Evolutionary conservation across 345 rosid genomes (phyloP), one percentile per base, ranked within the genome.

Genomic region (Aethionema arabicum): DNA sequence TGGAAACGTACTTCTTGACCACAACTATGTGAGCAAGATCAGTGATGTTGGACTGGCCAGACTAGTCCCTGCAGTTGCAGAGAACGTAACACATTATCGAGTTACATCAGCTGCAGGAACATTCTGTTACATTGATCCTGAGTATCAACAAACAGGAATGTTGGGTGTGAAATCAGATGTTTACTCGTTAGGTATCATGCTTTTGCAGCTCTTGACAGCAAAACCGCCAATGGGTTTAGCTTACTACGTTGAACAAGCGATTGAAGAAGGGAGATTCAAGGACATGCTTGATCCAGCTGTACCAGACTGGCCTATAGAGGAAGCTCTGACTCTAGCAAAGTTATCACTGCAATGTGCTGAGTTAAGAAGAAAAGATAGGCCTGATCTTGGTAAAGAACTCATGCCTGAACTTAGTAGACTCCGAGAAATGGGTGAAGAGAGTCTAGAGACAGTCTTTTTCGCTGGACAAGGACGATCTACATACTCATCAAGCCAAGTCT

Each of bases 61-160:
- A 76, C 81, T 92, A 14, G 95, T 92, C 50, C 98, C 98, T 3
- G 86, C 92, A 1, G 70, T 80, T 11, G 93, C 95, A 2, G 96
- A 92, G 66, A 92, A 77, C 44, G 84, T 78, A 40, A 86, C 98
- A 0, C 96, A 92, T 49, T 85, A 44, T 68, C 73, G 73, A 66
- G 68, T 85, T 70, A 92, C 96, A 0, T 82, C 98, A 13, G 73
- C 96, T 0, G 96, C 98, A 5, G 98, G 98, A 49, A 92, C 98
- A 9, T 89, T 88, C 70, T 87, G 98, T 74, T 92, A 92, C 53
- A 92, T 92, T 0, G 98, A 92, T 42, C 98, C 98, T 0, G 98
- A 92, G 75, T 92, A 92, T 74, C 98, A 92, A 41, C 93, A 89
- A 63, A 92, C 98, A 0, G 98, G 98, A 62, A 82, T 89, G 87